Percentiles rank a stretch among this genome's conserved stretches.
phyloP scores from a whole-genome alignment of 83 land plant species.

The Picea abies region DNA sequence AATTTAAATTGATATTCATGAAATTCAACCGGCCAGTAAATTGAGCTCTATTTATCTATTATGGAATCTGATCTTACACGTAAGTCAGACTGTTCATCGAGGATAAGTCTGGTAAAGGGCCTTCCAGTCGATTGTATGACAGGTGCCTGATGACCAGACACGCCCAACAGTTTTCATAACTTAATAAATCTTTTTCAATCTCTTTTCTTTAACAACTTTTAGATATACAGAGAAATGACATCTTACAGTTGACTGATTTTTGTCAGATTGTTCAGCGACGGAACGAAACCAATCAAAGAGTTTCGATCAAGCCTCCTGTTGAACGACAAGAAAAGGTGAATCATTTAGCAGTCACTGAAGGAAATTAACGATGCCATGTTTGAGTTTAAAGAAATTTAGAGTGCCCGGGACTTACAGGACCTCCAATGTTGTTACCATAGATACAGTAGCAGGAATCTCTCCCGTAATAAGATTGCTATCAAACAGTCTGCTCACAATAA shows the following conservation, averaged over 20 bases:
- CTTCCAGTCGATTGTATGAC: no score
- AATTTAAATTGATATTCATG: not conserved
- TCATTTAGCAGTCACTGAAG: no score
- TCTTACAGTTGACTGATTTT: slow-evolving; percentile 62
- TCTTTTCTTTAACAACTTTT: not conserved
- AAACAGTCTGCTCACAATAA: slow-evolving; percentile 38
- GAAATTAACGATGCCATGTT: no score
- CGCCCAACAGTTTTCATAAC: no score
- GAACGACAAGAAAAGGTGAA: no score
- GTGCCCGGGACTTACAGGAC: slow-evolving; percentile 53
- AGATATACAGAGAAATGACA: not conserved
- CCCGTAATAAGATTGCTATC: slow-evolving; percentile 34
- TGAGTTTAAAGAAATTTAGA: not conserved
- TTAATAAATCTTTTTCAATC: no score
- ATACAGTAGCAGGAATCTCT: slow-evolving; percentile 47
- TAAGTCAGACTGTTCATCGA: no score
- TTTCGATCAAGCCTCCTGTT: slow-evolving; percentile 74
- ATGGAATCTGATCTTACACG: not conserved
- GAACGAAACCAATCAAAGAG: slow-evolving; percentile 32
- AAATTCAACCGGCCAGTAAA: not conserved
- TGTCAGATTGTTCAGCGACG: slow-evolving; percentile 52
- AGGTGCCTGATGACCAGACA: no score
- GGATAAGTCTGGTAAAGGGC: no score
- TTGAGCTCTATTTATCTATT: not conserved
- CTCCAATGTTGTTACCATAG: slow-evolving; percentile 60